Base-by-base conservation (phyloP, 176 grass and related monocot species). In the Oryza glumipatula region DNA sequence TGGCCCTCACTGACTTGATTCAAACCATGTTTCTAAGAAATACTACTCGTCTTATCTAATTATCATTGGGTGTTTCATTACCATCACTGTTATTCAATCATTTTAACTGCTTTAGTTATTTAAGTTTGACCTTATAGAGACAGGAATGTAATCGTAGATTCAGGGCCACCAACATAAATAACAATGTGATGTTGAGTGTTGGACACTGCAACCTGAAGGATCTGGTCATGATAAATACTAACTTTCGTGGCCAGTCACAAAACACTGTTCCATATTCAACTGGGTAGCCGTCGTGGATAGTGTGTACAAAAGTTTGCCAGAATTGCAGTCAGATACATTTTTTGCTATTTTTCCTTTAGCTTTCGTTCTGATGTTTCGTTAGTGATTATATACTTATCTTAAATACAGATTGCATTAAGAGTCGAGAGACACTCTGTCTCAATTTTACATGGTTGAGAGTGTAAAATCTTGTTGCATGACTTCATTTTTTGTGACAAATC, bases 321-420 rank as follows among this genome's bases (percentile, higher is more conserved):
- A 46, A 11, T 9, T 47, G 44, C 16, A 13, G 36, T 79, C 6
- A 21, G 21, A 82, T 72, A 72, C 67, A 30, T 5, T 77, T 13
- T 17, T 54, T 79, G n/a, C 1, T 45, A 44, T 19, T 23, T 10
- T 79, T 66, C 11, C 5, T 88, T 83, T 46, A 52, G n/a, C 52
- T 73, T 73, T 45, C n/a, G 8, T 83, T 79, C n/a, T 1, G 21
- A 63, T 86, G 47, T 78, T 60, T 32, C 43, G 3, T 68, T 68
- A 14, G 13, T 21, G 7, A 10, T 63, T 61, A 58, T 61, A n/a
- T 61, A 24, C 19, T 80, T 80, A 64, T 28, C 21, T 70, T 38
- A 21, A 67, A 21, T 39, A 73, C 28, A 28, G 2, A 67, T 79
- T 23, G 8, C 41, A 44, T 35, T 65, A 65, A 77, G 47, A 60